Evolutionary conservation across 2,329 filamentous ascomycete genomes (phyloP), one percentile per base, ranked within the genome.

Genomic region (Venturiaceae sp.): DNA sequence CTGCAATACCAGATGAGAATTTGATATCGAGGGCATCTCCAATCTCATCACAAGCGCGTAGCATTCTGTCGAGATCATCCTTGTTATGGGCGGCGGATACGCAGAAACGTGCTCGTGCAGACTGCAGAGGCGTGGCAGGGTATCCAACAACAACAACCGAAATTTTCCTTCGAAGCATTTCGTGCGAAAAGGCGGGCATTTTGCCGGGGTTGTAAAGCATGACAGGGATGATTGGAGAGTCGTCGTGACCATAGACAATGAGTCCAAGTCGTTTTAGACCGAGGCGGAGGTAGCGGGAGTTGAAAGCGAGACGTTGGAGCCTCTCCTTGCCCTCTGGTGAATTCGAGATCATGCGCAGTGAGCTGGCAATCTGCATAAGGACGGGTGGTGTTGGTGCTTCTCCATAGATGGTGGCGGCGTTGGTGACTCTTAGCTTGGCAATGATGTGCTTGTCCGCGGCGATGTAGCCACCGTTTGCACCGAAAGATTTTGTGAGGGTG

Each of bases 131-230:
- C 2, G 94, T 99, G 8, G 92, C 94, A 5, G 94, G 94, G 71
- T 99, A 99, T 56, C 92, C 94, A 62, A 99, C 94, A 50, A 99
- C 90, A 39, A 99, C 94, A 55, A 97, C 90, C 0, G 92, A 94
- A 66, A 99, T 97, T 74, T 96, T 97, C 69, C 94, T 90, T 76
- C 89, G 90, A 61, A 97, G 83, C 94, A 99, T 97, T 73, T 97
- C 94, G 71, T 96, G 94, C 54, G 91, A 96, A 74, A 99, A 99
- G 60, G 94, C 92, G 4, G 92, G 89, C 80, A 99, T 96, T 77
- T 99, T 99, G 67, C 90, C 94, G n/a, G 94, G 94, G 75, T 97
- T 90, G 80, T 96, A 99, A 30, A 99, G 84, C 68, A 96, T 83
- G 64, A 99, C 74, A 57, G 94, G 94, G 65, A 99, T 91, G 66